Evolutionary conservation across 169 alveolate genomes (phyloP).

Genomic region (Eimeria sp.): DNA sequence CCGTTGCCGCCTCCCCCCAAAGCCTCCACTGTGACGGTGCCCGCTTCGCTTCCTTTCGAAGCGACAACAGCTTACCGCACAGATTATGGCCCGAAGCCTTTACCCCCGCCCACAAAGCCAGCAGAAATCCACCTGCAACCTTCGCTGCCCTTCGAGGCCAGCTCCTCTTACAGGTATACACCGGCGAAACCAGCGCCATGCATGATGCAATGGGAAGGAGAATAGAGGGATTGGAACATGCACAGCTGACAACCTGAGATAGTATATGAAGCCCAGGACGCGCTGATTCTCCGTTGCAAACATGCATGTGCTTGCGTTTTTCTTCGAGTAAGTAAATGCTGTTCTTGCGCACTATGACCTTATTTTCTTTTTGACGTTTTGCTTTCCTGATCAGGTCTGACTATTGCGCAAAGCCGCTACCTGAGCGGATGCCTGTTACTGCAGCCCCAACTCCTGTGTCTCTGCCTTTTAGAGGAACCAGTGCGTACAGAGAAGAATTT

Average conservation of each 20-base stretch:
- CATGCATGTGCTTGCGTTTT: no score
- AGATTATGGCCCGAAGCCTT: constrained; percentile 83
- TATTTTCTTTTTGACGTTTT: background rate
- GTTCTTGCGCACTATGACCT: background rate
- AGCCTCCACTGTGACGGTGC: constrained; percentile 71
- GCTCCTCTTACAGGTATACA: constrained; percentile 72
- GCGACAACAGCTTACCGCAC: constrained; percentile 84
- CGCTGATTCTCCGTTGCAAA: no score
- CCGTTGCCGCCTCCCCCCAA: constrained; percentile 85
- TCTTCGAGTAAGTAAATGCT: no score
- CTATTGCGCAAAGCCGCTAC: constrained; percentile 88
- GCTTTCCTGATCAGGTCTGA: constrained; percentile 82
- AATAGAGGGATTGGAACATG: background rate
- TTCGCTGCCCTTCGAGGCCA: constrained; percentile 86
- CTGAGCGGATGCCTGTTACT: constrained; percentile 80
- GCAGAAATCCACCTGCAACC: constrained; percentile 79
- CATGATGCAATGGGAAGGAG: background rate
- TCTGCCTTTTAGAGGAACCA: constrained; percentile 87
- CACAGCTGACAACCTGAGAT: no score
- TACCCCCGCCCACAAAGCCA: constrained; percentile 59
- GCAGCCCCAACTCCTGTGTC: constrained; percentile 78
- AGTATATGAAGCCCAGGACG: no score
- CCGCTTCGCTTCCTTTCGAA: constrained; percentile 84
- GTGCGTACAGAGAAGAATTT: constrained; percentile 85
- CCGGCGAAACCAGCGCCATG: background rate